Evolutionary conservation across 2,329 filamentous ascomycete species (phyloP).

Genomic region (Trichophyton schoenleinii): DNA sequence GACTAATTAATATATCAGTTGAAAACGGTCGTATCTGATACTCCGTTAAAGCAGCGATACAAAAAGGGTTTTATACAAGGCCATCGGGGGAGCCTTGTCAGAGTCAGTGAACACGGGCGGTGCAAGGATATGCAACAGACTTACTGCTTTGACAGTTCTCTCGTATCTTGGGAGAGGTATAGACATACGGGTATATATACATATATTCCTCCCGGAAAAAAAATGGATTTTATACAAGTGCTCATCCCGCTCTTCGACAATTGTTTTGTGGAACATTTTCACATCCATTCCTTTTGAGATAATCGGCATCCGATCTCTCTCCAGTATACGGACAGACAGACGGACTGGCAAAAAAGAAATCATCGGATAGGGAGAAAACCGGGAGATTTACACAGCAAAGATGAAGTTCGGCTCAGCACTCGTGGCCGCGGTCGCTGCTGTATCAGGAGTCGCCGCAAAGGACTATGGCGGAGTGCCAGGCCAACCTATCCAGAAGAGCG

Average conservation of each 20-base stretch:
- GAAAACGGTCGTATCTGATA: no score
- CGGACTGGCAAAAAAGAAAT: background rate
- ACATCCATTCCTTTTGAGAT: constrained; percentile 4
- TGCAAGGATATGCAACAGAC: no score
- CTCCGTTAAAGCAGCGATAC: no score
- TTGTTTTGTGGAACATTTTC: background rate
- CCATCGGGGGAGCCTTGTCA: no score
- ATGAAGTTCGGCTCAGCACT: constrained; percentile 9
- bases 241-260: background rate
- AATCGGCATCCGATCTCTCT: background rate
- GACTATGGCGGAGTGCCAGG: constrained; percentile 35
- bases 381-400: background rate
- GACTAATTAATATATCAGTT: no score
- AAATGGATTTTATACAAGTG: background rate
- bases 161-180: background rate
- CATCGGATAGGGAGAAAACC: background rate
- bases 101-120: no score
- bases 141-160: no score
- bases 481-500: constrained; percentile 42
- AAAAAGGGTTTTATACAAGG: no score
- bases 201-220: background rate
- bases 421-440: constrained; percentile 4
- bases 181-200: background rate
- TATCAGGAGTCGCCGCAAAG: constrained; percentile 5
- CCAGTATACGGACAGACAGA: background rate